Percentiles rank a stretch among this genome's conserved stretches.
Evolutionary conservation across 2,329 filamentous ascomycete genomes (phyloP).

Genomic region (Scorias spongiosa): DNA sequence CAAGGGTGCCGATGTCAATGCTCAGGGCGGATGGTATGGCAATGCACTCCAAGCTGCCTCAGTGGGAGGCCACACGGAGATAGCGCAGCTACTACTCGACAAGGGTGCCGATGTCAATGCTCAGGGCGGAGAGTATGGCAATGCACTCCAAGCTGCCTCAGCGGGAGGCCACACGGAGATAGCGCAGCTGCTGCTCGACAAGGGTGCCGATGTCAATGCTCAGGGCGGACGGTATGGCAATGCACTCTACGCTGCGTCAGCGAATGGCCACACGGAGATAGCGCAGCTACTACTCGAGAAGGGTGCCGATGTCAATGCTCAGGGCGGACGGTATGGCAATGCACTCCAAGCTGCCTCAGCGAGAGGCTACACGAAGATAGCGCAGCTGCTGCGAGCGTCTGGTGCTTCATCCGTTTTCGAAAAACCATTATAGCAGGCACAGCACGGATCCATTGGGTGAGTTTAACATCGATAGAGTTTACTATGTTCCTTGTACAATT

Average conservation of each 20-base stretch:
- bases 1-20: slow-evolving; percentile 3
- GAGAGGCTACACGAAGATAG: slow-evolving; percentile 4
- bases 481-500: neutral
- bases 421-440: neutral
- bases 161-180: slow-evolving; percentile 3
- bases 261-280: neutral
- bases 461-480: neutral
- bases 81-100: slow-evolving; percentile 5
- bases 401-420: neutral
- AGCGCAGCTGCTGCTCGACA: slow-evolving; percentile 10
- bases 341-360: slow-evolving; percentile 1
- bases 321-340: neutral
- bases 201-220: slow-evolving; percentile 12
- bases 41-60: slow-evolving; percentile 1
- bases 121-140: slow-evolving; percentile 2
- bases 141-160: slow-evolving; percentile 1
- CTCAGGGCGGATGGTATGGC: neutral
- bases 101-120: slow-evolving; percentile 8
- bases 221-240: slow-evolving; percentile 2
- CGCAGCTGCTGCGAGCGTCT: slow-evolving; percentile 8
- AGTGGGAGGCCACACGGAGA: neutral
- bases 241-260: slow-evolving; percentile 5
- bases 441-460: neutral
- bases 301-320: slow-evolving; percentile 8
- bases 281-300: slow-evolving; percentile 7